Conservation (phyloP, 176 grass and related monocot species). For the Triticum aestivum region IWGSC_CS_RefSeq_v2.1 NC_057808.1:415059509-415060008, state of each 20-base stretch:
- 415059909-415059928: conserved; percentile 52
- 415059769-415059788: neutral
- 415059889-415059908: conserved; percentile 44
- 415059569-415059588: conserved; percentile 76
- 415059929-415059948: conserved; percentile 96
- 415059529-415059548: conserved; percentile 73
- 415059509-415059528: conserved; percentile 66
- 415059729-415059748: neutral
- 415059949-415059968: conserved; percentile 80
- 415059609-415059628: conserved; percentile 79
- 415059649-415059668: conserved; percentile 85
- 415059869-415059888: conserved; percentile 85
- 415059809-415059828: conserved; percentile 82
- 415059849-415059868: conserved; percentile 74
- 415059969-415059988: conserved; percentile 43
- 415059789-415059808: too few relatives aligned
- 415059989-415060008: neutral
- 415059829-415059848: conserved; percentile 94
- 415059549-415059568: conserved; percentile 72
- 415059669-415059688: conserved; percentile 68
- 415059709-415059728: conserved; percentile 49
- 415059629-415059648: conserved; percentile 87
- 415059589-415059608: conserved; percentile 87
- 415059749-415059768: neutral
- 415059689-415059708: conserved; percentile 84